Evolutionary conservation across 179 eudicot species (phyloP), one percentile per base, ranked within the genome.

Genomic region (Pouteria campechiana): DNA sequence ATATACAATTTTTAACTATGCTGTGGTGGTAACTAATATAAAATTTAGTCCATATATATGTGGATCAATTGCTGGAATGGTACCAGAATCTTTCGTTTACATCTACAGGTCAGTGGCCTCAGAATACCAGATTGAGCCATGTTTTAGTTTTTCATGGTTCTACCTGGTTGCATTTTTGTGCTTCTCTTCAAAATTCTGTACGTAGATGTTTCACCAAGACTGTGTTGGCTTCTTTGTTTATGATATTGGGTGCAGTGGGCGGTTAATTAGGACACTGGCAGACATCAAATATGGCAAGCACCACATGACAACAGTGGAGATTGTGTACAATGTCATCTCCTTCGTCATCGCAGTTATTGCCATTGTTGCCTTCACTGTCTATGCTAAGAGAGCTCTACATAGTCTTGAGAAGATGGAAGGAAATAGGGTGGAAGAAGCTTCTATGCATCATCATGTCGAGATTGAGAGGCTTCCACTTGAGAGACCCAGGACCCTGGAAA

Each of bases 41-140:
- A 70, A 65, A 55, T 90, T 86, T 65, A 74, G 98, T 93, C 98
- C 98, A 8, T 90, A 90, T 58, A 59, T 90, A 34, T 81, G 83
- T 49, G 98, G 98, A 52, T 90, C 98, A 32, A 22, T 90, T 29
- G 76, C 93, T 25, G 95, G 95, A 64, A 90, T 90, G 98, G 74
- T 81, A 48, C 98, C 98, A 17, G 98, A 90, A 70, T 69, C 98
- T 50, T 90, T 78, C 67, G 54, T 90, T 39, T 90, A 90, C 76
- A 90, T 90, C 34, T 90, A 90, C 55, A 86, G 84, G 98, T 81
- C 29, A 40, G 76, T 69, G 29, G 3, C 41, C 33, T 17, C 17
- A 30, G 15, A n/a, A n/a, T n/a, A n/a, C n/a, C n/a, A n/a, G n/a
- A n/a, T n/a, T n/a, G n/a, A n/a, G n/a, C n/a, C n/a, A n/a, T n/a